These are phyloP conservation scores for Aspergillus bombycis DNA, from an alignment of 2,329 filamentous ascomycete species.

Conservation along the genomic window DNA sequence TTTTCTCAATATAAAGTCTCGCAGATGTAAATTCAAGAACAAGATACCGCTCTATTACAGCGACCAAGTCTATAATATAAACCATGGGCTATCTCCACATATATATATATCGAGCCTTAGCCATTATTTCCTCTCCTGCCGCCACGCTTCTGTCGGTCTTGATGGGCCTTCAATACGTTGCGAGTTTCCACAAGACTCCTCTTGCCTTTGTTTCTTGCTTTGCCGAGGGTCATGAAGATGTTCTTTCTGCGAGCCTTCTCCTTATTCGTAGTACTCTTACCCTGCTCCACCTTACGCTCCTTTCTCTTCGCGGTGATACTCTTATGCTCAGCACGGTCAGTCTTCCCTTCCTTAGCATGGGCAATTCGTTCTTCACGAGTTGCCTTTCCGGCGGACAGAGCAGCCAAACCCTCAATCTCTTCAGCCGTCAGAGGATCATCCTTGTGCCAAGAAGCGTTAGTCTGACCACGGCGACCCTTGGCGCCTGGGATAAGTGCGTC, in stretches of 20 bases:
- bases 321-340: constrained; percentile 77
- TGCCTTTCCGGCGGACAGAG: constrained; percentile 70
- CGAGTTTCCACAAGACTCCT: constrained; percentile 84
- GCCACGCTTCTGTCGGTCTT: constrained; percentile 80
- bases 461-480: constrained; percentile 50
- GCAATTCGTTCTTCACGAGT: constrained; percentile 90
- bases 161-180: constrained; percentile 78
- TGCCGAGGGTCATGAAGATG: constrained; percentile 95
- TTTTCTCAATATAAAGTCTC: neutral
- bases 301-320: constrained; percentile 81
- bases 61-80: neutral
- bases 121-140: constrained; percentile 74
- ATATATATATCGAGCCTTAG: constrained; percentile 9
- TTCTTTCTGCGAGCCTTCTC: constrained; percentile 98
- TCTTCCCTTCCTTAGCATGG: constrained; percentile 79
- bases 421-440: constrained; percentile 90
- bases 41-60: constrained; percentile 1
- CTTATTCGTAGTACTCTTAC: constrained; percentile 96
- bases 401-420: constrained; percentile 85
- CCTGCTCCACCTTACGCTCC: constrained; percentile 82
- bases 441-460: constrained; percentile 63
- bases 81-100: neutral
- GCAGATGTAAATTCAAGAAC: neutral
- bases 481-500: constrained; percentile 60
- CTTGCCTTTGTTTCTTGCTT: constrained; percentile 95